Conservation (phyloP, 768 basidiomycete genomes). For the Suillus subalutaceus region DNA sequence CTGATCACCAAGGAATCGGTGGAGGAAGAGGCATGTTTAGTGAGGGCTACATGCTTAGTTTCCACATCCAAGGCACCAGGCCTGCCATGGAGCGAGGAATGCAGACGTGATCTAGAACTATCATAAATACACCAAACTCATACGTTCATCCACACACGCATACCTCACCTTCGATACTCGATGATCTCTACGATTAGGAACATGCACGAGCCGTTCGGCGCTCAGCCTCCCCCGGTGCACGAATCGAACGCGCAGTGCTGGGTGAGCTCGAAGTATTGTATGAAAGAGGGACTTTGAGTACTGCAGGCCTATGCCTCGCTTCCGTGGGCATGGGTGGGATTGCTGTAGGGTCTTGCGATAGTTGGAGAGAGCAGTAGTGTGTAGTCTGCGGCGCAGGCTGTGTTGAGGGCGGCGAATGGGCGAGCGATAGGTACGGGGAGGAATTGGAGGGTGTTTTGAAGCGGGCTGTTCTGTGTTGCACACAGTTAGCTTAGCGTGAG, state of each 20-base stretch:
- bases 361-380: constrained; percentile 84
- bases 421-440: constrained; percentile 70
- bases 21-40: constrained; percentile 60
- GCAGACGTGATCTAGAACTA: constrained; percentile 68
- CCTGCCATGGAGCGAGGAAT: constrained; percentile 42
- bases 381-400: constrained; percentile 87
- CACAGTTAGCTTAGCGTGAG: constrained; percentile 6
- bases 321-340: constrained; percentile 63
- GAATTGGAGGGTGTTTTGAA: constrained; percentile 93
- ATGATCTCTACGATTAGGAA: constrained; percentile 88
- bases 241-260: constrained; percentile 78
- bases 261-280: constrained; percentile 90
- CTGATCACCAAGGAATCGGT: constrained; percentile 87
- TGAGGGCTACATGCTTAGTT: constrained; percentile 55
- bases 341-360: constrained; percentile 74
- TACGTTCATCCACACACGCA: neutral
- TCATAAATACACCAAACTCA: neutral
- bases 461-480: constrained; percentile 64
- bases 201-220: constrained; percentile 79
- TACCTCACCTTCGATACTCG: constrained; percentile 36
- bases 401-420: constrained; percentile 80
- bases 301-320: too few species aligned
- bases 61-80: constrained; percentile 57
- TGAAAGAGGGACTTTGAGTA: constrained; percentile 89
- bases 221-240: constrained; percentile 75